These are phyloP conservation scores for Leucosporidium yakuticum DNA, from an alignment of 768 basidiomycete genomes.

Conservation along the genomic window DNA sequence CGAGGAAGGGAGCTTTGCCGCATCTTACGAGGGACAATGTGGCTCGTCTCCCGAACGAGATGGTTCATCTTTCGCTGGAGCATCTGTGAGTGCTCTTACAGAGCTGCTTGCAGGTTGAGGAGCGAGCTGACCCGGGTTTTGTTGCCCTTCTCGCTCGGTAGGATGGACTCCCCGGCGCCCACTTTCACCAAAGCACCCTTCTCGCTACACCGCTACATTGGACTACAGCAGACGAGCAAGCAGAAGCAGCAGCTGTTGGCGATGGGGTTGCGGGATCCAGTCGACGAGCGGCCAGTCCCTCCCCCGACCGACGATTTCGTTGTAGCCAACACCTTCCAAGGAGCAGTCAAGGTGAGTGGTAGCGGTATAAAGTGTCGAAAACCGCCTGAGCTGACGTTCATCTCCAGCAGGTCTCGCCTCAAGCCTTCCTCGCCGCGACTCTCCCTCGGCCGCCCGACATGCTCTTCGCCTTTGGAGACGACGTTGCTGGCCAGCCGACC, in stretches of 20 bases:
- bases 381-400: background rate
- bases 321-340: background rate
- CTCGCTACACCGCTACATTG: conserved; percentile 10
- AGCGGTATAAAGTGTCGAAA: background rate
- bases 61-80: conserved; percentile 21
- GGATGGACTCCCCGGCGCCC: background rate
- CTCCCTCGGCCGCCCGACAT: conserved; percentile 28
- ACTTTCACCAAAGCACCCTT: conserved; percentile 10
- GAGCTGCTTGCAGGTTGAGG: background rate
- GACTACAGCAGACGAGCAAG: background rate
- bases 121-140: background rate
- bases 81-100: conserved; percentile 24
- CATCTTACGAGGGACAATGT: conserved; percentile 4
- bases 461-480: conserved; percentile 31
- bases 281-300: background rate
- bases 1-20: background rate
- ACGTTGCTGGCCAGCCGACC: background rate
- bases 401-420: conserved; percentile 17
- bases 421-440: conserved; percentile 1
- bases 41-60: conserved; percentile 1
- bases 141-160: background rate
- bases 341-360: conserved; percentile 13
- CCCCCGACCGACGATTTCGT: conserved; percentile 3
- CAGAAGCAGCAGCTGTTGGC: background rate
- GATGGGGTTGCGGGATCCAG: conserved; percentile 8